Evolutionary conservation across 1,139 yeast genomes (phyloP).

Genomic region (Scheffersomyces illinoinensis): DNA sequence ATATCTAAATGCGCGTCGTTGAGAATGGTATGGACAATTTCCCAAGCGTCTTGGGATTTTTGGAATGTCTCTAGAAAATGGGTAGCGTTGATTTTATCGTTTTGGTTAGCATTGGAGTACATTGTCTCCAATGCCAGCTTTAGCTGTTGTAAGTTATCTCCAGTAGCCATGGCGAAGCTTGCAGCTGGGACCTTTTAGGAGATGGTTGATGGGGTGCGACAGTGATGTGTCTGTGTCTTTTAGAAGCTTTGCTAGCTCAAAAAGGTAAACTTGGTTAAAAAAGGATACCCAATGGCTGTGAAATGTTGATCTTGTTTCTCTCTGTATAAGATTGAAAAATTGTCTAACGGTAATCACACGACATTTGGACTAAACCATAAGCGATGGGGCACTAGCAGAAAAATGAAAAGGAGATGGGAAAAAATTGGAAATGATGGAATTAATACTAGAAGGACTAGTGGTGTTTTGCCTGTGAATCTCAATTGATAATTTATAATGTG

Average conservation of each 20-base stretch:
- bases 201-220: constrained; percentile 2
- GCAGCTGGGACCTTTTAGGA: not conserved
- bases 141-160: constrained; percentile 22
- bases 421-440: not conserved
- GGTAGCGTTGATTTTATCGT: constrained; percentile 61
- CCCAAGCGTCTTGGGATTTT: constrained; percentile 75
- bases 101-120: constrained; percentile 55
- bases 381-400: not conserved
- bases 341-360: not conserved
- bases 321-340: not conserved
- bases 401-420: not conserved
- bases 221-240: not conserved
- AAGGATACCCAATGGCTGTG: not conserved
- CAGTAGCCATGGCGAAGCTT: constrained; percentile 6
- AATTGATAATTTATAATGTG: not conserved
- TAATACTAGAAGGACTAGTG: not conserved
- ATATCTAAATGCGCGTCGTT: constrained; percentile 44
- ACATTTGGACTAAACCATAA: not conserved
- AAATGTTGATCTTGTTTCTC: not conserved
- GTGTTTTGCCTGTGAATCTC: no score
- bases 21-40: constrained; percentile 37
- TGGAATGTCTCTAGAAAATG: constrained; percentile 77
- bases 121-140: constrained; percentile 59
- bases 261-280: not conserved
- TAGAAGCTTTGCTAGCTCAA: not conserved